These are phyloP conservation scores for Schizonepeta tenuifolia DNA, from an alignment of 257 asterid species.

Conservation along the genomic window DNA sequence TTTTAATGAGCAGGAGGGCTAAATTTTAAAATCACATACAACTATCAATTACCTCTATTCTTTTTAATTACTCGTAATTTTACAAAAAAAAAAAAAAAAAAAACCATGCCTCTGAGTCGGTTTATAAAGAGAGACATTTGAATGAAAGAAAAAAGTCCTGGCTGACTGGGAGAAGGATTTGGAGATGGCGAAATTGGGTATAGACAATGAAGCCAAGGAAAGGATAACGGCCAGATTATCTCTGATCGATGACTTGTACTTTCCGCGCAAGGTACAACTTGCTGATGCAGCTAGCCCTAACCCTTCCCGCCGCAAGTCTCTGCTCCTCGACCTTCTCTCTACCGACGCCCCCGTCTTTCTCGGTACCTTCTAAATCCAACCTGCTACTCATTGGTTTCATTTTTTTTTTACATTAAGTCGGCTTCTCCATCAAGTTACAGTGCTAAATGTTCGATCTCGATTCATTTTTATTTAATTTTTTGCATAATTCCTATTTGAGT, in stretches of 20 bases:
- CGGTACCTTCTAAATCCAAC: conserved; percentile 52
- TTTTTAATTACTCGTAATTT: too few species aligned
- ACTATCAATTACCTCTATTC: too few species aligned
- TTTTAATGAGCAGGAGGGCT: too few species aligned
- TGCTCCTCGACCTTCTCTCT: conserved; percentile 76
- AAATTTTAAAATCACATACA: too few species aligned
- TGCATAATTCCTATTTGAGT: not conserved
- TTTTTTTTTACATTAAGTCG: too few species aligned
- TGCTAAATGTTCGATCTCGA: not conserved
- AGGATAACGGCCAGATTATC: conserved; percentile 68
- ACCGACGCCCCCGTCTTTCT: conserved; percentile 85
- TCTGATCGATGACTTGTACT: conserved; percentile 75
- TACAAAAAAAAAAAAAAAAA: too few species aligned
- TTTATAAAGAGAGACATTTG: not conserved
- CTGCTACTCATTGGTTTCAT: not conserved
- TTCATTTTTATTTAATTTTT: not conserved
- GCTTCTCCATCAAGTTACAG: too few species aligned
- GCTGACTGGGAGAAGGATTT: not conserved
- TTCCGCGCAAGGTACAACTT: conserved; percentile 80
- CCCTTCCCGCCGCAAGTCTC: conserved; percentile 67
- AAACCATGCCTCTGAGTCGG: too few species aligned
- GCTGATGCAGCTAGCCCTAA: conserved; percentile 62
- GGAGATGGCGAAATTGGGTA: conserved; percentile 41
- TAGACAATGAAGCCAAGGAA: conserved; percentile 60
- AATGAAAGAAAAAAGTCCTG: not conserved